phyloP scores from a whole-genome alignment of 2,329 filamentous ascomycete genomes.

The Alternaria infectoria region DNA sequence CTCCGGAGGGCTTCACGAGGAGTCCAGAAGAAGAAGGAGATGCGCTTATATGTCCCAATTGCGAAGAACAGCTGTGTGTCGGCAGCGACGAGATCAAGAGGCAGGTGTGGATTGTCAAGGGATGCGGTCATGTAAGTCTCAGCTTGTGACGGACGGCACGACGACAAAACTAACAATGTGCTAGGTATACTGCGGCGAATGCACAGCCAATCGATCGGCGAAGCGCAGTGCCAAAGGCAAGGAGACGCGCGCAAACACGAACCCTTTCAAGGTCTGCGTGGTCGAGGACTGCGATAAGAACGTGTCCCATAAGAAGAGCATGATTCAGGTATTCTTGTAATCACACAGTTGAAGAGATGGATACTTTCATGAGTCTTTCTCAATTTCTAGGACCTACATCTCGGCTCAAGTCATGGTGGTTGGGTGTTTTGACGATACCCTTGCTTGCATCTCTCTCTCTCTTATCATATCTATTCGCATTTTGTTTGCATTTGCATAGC shows the following conservation, averaged over 20 bases:
- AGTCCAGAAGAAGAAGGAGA: slow-evolving; percentile 74
- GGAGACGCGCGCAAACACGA: slow-evolving; percentile 38
- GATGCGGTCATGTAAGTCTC: slow-evolving; percentile 83
- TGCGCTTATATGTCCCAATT: slow-evolving; percentile 83
- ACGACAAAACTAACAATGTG: background rate
- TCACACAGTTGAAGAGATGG: background rate
- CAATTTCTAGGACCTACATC: background rate
- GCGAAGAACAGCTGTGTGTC: slow-evolving; percentile 80
- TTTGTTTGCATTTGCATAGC: slow-evolving; percentile 28
- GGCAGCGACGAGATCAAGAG: slow-evolving; percentile 73
- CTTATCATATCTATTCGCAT: background rate
- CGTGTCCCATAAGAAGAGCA: slow-evolving; percentile 38
- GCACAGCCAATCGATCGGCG: slow-evolving; percentile 50
- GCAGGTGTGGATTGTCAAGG: slow-evolving; percentile 90
- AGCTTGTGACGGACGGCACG: background rate
- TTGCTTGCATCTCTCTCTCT: background rate
- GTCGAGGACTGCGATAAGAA: slow-evolving; percentile 53
- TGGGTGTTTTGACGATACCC: slow-evolving; percentile 19
- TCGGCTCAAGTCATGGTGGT: slow-evolving; percentile 1
- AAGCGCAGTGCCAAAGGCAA: slow-evolving; percentile 50
- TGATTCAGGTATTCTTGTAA: slow-evolving; percentile 53
- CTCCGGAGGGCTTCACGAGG: slow-evolving; percentile 80
- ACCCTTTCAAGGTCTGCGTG: slow-evolving; percentile 54
- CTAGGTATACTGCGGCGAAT: slow-evolving; percentile 62
- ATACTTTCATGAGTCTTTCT: no score